phyloP scores from a whole-genome alignment of 148 eudicot genomes.

The Rhododendron molle region DNA sequence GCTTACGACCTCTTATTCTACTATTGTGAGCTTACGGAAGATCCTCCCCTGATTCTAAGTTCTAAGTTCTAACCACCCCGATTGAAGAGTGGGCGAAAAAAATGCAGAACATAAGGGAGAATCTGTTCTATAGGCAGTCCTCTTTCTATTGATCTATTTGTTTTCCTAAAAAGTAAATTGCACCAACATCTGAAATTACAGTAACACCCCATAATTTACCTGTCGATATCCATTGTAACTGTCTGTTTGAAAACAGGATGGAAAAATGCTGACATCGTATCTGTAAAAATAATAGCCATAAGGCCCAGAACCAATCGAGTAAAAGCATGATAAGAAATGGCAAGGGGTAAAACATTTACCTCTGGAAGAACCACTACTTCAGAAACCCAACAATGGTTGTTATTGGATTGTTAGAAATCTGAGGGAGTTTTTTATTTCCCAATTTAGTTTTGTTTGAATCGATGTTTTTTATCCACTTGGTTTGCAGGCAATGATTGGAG shows the following conservation, averaged over 20 bases:
- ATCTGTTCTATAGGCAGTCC: neutral
- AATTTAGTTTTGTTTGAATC: neutral
- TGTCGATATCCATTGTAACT: neutral
- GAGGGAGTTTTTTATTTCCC: neutral
- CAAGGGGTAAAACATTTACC: neutral
- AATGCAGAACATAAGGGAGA: neutral
- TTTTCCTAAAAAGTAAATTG: neutral
- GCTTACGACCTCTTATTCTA: neutral
- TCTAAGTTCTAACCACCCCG: neutral
- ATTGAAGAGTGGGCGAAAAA: neutral
- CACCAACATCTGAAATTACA: neutral
- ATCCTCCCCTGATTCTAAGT: neutral
- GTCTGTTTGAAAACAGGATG: neutral
- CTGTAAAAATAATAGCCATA: neutral
- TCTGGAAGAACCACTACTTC: neutral
- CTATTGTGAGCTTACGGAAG: neutral
- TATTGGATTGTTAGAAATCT: neutral
- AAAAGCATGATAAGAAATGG: neutral
- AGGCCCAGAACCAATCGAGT: neutral
- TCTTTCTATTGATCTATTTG: neutral
- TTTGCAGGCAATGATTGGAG: constrained; percentile 94
- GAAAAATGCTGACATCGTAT: neutral
- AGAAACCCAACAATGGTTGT: neutral
- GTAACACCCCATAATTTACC: neutral
- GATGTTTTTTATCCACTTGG: constrained; percentile 8